Percentiles rank a stretch among this genome's conserved stretches.
Conservation (phyloP, 306 rosid genomes). For the Cucumis melo region DNA sequence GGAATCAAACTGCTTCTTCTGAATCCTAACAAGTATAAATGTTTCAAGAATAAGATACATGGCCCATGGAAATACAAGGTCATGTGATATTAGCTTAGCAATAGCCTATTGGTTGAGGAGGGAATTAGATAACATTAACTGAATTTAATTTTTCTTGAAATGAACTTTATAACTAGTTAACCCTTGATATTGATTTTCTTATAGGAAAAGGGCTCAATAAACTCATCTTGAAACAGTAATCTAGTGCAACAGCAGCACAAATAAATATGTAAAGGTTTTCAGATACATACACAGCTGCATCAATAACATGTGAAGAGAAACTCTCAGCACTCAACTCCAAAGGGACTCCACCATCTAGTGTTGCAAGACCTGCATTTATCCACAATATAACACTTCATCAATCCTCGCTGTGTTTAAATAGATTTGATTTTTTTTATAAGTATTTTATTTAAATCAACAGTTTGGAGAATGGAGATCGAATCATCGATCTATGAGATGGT, state of each 20-base stretch:
- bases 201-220: constrained; percentile 54
- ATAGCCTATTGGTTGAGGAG: not conserved
- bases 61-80: not conserved
- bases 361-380: constrained; percentile 61
- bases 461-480: too few species aligned
- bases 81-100: not conserved
- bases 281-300: constrained; percentile 47
- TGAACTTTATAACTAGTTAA: not conserved
- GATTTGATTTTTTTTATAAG: not conserved
- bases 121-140: not conserved
- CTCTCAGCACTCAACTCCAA: constrained; percentile 39
- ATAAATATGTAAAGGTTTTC: constrained; percentile 54
- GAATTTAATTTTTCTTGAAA: not conserved
- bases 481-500: too few species aligned
- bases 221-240: constrained; percentile 58
- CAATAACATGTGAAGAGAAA: constrained; percentile 39
- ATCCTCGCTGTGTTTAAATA: not conserved
- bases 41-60: not conserved
- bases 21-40: not conserved
- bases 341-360: constrained; percentile 40
- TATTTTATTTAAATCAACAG: too few species aligned
- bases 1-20: not conserved
- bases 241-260: constrained; percentile 61
- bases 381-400: not conserved
- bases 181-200: constrained; percentile 17